Evolutionary conservation across 1,139 yeast species (phyloP).

Genomic region (Scheffersomyces stambukii): DNA sequence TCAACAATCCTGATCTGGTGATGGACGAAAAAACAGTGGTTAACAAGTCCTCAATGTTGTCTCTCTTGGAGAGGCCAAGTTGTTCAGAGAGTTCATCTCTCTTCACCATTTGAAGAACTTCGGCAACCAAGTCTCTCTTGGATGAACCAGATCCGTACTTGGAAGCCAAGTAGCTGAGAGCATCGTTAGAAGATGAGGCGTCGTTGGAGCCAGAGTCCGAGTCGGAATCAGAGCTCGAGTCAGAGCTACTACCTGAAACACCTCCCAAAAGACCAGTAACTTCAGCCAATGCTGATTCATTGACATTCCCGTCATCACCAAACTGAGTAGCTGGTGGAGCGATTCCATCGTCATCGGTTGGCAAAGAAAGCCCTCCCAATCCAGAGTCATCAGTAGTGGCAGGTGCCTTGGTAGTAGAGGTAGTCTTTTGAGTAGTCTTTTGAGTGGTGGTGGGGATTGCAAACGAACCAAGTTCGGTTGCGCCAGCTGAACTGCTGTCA

Average conservation of each 20-base stretch:
- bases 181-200: no score
- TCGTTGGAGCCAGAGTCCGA: no score
- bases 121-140: constrained; percentile 5
- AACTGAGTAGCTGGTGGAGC: constrained; percentile 9
- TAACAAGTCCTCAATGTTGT: constrained; percentile 30
- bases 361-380: constrained; percentile 10
- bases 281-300: constrained; percentile 8
- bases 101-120: constrained; percentile 6
- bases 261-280: constrained; percentile 9
- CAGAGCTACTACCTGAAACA: constrained; percentile 6
- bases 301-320: constrained; percentile 9
- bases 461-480: not conserved
- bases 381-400: constrained; percentile 4
- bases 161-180: no score
- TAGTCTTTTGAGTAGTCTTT: constrained; percentile 1
- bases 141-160: no score
- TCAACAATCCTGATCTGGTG: constrained; percentile 26
- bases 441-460: constrained; percentile 2
- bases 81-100: constrained; percentile 9
- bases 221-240: no score
- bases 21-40: constrained; percentile 28
- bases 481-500: not conserved
- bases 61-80: constrained; percentile 20
- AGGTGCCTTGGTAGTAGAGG: not conserved
- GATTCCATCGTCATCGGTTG: no score